Base-by-base conservation (phyloP, 1,284 basidiomycete genomes). In the Golubevia pallescens region DNA sequence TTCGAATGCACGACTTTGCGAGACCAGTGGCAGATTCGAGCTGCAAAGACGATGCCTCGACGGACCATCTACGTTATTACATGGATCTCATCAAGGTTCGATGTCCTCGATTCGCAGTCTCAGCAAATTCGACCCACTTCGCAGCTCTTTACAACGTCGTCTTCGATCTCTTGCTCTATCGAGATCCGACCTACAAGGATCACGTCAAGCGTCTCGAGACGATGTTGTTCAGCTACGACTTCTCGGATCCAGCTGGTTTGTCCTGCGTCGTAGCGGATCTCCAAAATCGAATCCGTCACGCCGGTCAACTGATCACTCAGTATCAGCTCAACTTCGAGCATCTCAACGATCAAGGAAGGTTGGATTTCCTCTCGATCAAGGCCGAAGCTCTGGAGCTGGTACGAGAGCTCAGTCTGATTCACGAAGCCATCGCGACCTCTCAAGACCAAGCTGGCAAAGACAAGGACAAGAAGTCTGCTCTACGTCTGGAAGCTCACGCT, bases 181-280 rank as follows among this genome's bases (percentile, higher is more conserved):
- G 92, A 38, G 94, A 98, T 82, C 92, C 93, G n/a, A n/a, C n/a
- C 10, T 67, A 74, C 57, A 68, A 72, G 28, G 80, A 81, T 57
- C 80, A 78, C 53, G 74, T 75, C 28, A 79, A 82, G 68, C 70
- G 73, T 32, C 73, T 81, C 38, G 93, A 97, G 86, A 92, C 90
- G 21, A 89, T 97, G 77, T 88, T 94, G 53, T 93, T 95, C 86
- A 92, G 91, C 48, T 95, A 96, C 86, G 95, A 97, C 86, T 94
- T 96, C 77, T 91, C 91, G 10, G 93, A 97, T 85, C 87, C 93
- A 60, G 82, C 86, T 57, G 89, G 90, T 56, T 89, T 92, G 54
- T 89, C 92, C 42, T 87, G 88, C 74, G 90, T 94, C 23, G 90
- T 97, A 21, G 88, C 89, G 54, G 89, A 90, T 58, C 88, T 96